Percentiles rank a stretch among this genome's conserved stretches.
These are phyloP conservation scores for Brassica napus DNA, from an alignment of 345 rosid genomes.

Conservation along the genomic window Da-Ae NC_063442.1:38214001-38214500, in stretches of 20 bases:
- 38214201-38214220: not conserved
- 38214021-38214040: not conserved
- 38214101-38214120: too few species aligned
- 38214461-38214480: not conserved
- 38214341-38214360: not conserved
- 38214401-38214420: not conserved
- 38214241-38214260: not conserved
- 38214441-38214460: not conserved
- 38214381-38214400: not conserved
- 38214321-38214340: not conserved
- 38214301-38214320: not conserved
- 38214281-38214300: not conserved
- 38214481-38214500: not conserved
- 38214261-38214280: too few species aligned
- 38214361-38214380: not conserved
- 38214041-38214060: not conserved
- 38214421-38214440: too few species aligned
- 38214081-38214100: not conserved
- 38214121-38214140: not conserved
- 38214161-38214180: not conserved
- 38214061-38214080: not conserved
- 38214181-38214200: not conserved
- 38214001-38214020: not conserved
- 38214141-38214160: not conserved
- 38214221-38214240: not conserved